Conservation (phyloP, 208 protist species). For the Naegleria fowleri region DNA sequence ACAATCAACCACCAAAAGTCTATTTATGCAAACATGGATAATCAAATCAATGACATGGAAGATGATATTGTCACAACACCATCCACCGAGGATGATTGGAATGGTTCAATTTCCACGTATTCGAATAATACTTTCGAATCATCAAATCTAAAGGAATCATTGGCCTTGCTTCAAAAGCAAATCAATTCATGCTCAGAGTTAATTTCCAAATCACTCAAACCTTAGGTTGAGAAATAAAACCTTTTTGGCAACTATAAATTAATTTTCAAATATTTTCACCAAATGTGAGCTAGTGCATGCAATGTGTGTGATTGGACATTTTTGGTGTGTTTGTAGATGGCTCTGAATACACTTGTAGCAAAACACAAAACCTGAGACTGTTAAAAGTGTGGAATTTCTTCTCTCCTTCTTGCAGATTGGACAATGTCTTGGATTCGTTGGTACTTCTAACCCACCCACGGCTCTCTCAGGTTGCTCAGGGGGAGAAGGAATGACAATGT, state of each 20-base stretch:
- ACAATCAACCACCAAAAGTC: too few relatives aligned
- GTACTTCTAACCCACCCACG: not conserved
- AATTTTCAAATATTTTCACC: not conserved
- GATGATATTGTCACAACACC: too few relatives aligned
- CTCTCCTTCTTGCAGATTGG: not conserved
- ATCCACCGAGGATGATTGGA: too few relatives aligned
- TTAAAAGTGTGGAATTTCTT: not conserved
- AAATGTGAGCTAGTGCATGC: not conserved
- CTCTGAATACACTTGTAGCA: constrained; percentile 16
- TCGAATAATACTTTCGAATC: too few relatives aligned
- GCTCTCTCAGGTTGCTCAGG: not conserved
- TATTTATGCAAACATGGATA: too few relatives aligned
- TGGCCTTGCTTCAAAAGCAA: too few relatives aligned
- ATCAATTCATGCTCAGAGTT: too few relatives aligned
- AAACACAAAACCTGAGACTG: constrained; percentile 23
- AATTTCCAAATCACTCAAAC: too few relatives aligned
- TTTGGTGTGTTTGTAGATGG: not conserved
- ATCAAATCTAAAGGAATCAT: too few relatives aligned
- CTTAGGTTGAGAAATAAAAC: too few relatives aligned
- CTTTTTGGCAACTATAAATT: not conserved
- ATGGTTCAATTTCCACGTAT: too few relatives aligned
- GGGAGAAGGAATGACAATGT: not conserved
- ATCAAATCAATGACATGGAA: too few relatives aligned
- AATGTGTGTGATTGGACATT: not conserved
- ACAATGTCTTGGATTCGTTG: not conserved